Evolutionary conservation across 352 stramenopile species (phyloP).

Genomic region (Pythium pectinolyticum): DNA sequence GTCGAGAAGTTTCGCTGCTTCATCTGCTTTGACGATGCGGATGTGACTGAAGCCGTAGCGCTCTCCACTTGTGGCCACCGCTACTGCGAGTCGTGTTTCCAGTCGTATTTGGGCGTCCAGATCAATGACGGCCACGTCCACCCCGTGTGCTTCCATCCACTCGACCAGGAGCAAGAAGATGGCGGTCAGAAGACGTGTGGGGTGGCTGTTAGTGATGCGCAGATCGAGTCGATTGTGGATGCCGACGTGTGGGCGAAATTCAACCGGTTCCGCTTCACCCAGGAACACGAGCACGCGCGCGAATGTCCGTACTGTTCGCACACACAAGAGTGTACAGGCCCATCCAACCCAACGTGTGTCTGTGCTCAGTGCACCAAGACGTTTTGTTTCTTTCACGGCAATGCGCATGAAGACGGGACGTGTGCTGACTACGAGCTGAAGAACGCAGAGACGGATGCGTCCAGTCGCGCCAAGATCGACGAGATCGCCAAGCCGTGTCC

Average conservation of each 20-base stretch:
- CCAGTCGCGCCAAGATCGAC: conserved; percentile 1
- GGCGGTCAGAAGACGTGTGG: neutral
- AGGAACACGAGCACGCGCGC: conserved; percentile 6
- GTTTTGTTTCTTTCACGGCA: conserved; percentile 25
- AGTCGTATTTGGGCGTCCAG: conserved; percentile 66
- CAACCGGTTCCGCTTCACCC: conserved; percentile 17
- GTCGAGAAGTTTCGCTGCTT: conserved; percentile 65
- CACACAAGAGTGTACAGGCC: conserved; percentile 3
- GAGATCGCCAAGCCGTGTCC: conserved; percentile 13
- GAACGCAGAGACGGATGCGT: conserved; percentile 1
- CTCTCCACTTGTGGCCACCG: conserved; percentile 54
- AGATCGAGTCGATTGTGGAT: conserved; percentile 13
- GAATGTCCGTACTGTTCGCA: conserved; percentile 20
- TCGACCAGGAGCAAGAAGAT: conserved; percentile 13
- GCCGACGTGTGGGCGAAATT: neutral
- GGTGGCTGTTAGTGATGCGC: neutral
- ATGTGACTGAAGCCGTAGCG: conserved; percentile 33
- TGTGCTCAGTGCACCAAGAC: conserved; percentile 1
- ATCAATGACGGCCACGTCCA: conserved; percentile 71
- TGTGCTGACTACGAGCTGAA: conserved; percentile 21
- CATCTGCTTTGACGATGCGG: conserved; percentile 68
- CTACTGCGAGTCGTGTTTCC: conserved; percentile 61
- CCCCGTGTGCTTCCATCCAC: conserved; percentile 55
- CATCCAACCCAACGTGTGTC: neutral
- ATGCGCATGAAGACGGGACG: conserved; percentile 5